Conservation (phyloP, 306 rosid genomes). For the Citrullus amarus region DNA sequence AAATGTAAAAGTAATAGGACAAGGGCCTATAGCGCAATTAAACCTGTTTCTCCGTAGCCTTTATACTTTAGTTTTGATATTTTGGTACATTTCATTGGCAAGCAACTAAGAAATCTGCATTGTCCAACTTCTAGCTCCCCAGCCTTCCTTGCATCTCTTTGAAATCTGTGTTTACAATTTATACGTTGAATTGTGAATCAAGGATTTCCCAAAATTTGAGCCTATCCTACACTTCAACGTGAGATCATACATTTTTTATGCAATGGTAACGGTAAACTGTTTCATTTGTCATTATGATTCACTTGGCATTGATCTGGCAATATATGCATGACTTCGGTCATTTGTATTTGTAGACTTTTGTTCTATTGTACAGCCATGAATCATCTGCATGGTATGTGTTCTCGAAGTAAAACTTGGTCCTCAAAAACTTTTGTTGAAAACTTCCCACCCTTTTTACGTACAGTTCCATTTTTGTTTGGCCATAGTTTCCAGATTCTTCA, state of each 20-base stretch:
- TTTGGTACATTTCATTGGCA: background rate
- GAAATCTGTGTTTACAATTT: background rate
- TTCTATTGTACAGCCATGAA: background rate
- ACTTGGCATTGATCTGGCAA: background rate
- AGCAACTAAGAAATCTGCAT: background rate
- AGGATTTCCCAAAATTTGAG: background rate
- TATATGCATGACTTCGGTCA: background rate
- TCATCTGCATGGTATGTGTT: background rate
- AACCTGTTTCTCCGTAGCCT: background rate
- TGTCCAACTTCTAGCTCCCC: background rate
- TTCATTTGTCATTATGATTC: background rate
- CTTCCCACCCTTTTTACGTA: background rate
- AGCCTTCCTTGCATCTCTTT: background rate
- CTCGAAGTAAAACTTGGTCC: background rate
- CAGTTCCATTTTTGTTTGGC: background rate
- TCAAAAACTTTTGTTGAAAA: background rate
- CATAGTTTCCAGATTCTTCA: background rate
- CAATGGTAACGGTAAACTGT: background rate
- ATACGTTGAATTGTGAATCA: background rate
- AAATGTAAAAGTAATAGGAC: background rate
- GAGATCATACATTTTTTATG: background rate
- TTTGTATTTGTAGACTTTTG: background rate
- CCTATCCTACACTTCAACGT: background rate
- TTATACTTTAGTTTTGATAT: background rate
- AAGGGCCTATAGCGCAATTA: background rate